Percentiles rank a stretch among this genome's conserved stretches.
These are phyloP conservation scores for Nigrospora oryzae DNA, from an alignment of 2,329 filamentous ascomycete genomes.

Conservation along the genomic window DNA sequence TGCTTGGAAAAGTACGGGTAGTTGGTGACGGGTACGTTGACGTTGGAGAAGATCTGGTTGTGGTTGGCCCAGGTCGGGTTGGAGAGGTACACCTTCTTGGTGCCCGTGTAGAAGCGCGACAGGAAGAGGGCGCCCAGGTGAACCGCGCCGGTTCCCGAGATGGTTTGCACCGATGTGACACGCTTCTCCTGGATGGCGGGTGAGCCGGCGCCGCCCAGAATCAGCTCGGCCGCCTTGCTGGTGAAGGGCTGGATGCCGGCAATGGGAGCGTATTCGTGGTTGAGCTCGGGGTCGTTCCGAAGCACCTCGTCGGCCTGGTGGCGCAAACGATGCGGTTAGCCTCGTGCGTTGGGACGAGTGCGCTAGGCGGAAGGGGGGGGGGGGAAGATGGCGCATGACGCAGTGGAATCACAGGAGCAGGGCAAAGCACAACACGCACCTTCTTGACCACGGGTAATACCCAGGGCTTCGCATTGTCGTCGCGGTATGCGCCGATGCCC, in stretches of 20 bases:
- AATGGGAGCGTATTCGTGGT: slow-evolving; percentile 98
- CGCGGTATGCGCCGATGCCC: slow-evolving; percentile 87
- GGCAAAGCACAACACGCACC: slow-evolving; percentile 42
- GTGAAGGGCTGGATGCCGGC: slow-evolving; percentile 82
- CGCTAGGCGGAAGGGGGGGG: neutral
- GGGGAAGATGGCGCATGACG: neutral
- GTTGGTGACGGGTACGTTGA: slow-evolving; percentile 64
- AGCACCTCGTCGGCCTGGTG: slow-evolving; percentile 81
- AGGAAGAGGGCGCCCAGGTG: slow-evolving; percentile 94
- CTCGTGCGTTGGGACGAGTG: neutral
- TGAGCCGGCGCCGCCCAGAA: slow-evolving; percentile 66
- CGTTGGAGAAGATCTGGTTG: slow-evolving; percentile 95
- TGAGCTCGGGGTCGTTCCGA: slow-evolving; percentile 78
- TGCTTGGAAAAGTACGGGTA: slow-evolving; percentile 93
- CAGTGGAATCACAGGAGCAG: slow-evolving; percentile 2
- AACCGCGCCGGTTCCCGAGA: slow-evolving; percentile 93
- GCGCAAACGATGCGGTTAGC: neutral
- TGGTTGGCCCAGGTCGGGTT: slow-evolving; percentile 98
- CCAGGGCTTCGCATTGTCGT: slow-evolving; percentile 95
- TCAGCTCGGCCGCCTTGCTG: slow-evolving; percentile 80
- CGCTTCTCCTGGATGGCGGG: slow-evolving; percentile 80
- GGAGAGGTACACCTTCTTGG: slow-evolving; percentile 78
- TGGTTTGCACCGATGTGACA: slow-evolving; percentile 76
- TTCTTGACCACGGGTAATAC: slow-evolving; percentile 93
- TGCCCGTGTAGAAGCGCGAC: slow-evolving; percentile 74